Evolutionary conservation across 805 yeast genomes (phyloP).

Genomic region (Saturnispora besseyi): DNA sequence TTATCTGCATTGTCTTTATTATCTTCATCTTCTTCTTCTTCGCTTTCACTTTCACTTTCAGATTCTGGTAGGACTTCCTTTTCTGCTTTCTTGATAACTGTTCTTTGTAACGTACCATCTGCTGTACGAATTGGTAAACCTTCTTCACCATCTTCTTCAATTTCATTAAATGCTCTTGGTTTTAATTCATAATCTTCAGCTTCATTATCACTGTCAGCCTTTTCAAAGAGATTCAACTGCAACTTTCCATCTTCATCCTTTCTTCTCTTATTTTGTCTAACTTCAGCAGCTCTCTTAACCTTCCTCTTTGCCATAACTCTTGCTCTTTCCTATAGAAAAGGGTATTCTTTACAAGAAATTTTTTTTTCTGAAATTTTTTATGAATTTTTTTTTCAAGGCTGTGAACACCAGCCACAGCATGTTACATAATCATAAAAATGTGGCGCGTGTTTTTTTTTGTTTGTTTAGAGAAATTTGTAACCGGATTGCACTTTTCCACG

Average conservation of each 20-base stretch:
- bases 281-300: constrained; percentile 28
- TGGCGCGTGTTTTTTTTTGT: not conserved
- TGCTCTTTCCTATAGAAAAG: not conserved
- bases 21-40: constrained; percentile 9
- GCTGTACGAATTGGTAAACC: constrained; percentile 70
- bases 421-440: not conserved
- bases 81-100: constrained; percentile 30
- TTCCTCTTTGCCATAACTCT: constrained; percentile 32
- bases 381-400: constrained; percentile 1
- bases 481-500: not conserved
- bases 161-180: constrained; percentile 49
- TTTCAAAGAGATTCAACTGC: constrained; percentile 10
- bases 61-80: constrained; percentile 5
- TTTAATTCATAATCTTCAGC: constrained; percentile 45
- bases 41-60: constrained; percentile 13
- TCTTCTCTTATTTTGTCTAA: constrained; percentile 29
- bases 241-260: constrained; percentile 34
- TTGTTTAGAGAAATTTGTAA: not conserved
- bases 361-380: not conserved
- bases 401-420: not conserved
- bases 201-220: constrained; percentile 14
- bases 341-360: not conserved
- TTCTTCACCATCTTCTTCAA: constrained; percentile 42
- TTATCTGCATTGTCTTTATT: constrained; percentile 13
- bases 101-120: constrained; percentile 70